Conservation (phyloP, 768 basidiomycete species). For the Tephrocybe sp. region DNA sequence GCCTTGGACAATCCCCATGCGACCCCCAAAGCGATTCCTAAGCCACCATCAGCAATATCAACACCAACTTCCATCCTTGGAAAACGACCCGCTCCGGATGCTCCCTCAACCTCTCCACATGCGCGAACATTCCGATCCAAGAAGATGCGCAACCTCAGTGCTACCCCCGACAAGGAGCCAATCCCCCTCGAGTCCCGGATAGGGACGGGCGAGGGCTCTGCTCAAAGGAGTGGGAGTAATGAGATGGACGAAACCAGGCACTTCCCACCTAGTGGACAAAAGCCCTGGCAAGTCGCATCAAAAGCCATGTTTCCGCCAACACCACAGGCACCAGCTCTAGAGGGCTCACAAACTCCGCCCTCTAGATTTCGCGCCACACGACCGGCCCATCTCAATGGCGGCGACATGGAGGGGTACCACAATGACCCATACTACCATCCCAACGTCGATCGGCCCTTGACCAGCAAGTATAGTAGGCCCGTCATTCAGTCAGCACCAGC, state of each 20-base stretch:
- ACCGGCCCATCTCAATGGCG: too few relatives aligned
- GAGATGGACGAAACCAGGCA: not conserved
- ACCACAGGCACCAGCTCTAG: not conserved
- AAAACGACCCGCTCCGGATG: slow-evolving; percentile 4
- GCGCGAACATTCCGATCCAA: not conserved
- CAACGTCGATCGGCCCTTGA: not conserved
- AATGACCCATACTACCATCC: not conserved
- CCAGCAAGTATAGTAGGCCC: too few relatives aligned
- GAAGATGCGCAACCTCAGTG: not conserved
- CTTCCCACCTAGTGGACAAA: not conserved
- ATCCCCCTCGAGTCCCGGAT: slow-evolving; percentile 4
- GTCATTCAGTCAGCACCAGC: too few relatives aligned
- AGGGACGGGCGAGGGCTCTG: not conserved
- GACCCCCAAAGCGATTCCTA: not conserved
- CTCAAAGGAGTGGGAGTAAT: not conserved
- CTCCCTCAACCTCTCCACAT: not conserved
- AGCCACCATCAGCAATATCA: not conserved
- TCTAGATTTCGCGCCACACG: slow-evolving; percentile 1
- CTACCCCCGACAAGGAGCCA: not conserved
- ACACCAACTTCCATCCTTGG: slow-evolving; percentile 4
- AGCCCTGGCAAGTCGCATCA: not conserved
- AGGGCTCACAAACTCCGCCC: slow-evolving; percentile 1
- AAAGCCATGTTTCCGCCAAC: not conserved
- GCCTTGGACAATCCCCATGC: not conserved
- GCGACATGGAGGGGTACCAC: too few relatives aligned